Evolutionary conservation across 2,329 filamentous ascomycete species (phyloP).

Genomic region (Exophiala mesophila): DNA sequence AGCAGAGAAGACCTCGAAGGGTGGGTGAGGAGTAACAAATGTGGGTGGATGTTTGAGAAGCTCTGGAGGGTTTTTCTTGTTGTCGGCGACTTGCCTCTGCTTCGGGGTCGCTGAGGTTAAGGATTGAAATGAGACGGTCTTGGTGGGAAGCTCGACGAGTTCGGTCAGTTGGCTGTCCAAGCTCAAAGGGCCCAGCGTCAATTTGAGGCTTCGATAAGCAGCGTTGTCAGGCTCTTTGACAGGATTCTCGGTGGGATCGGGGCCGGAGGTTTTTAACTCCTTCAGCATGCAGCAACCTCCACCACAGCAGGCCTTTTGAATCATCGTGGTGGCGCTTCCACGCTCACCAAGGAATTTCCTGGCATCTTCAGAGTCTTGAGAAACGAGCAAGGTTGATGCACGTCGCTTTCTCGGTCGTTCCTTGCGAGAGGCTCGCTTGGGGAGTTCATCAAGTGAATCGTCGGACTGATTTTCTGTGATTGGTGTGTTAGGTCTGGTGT

Average conservation of each 20-base stretch:
- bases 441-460: constrained; percentile 27
- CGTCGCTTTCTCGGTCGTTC: constrained; percentile 34
- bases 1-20: constrained; percentile 87
- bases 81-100: constrained; percentile 11
- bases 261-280: constrained; percentile 46
- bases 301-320: constrained; percentile 60
- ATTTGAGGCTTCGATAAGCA: constrained; percentile 72
- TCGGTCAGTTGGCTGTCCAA: constrained; percentile 65
- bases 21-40: constrained; percentile 91
- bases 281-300: constrained; percentile 61
- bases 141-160: constrained; percentile 66
- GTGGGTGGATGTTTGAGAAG: constrained; percentile 63
- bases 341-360: constrained; percentile 52
- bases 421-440: constrained; percentile 10
- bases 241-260: constrained; percentile 40
- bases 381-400: constrained; percentile 49
- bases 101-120: constrained; percentile 8
- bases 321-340: constrained; percentile 49
- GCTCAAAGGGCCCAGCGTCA: constrained; percentile 71
- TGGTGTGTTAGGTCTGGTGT: constrained; percentile 39
- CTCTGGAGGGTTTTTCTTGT: constrained; percentile 4
- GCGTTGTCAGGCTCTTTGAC: constrained; percentile 68
- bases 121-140: constrained; percentile 63
- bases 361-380: constrained; percentile 56
- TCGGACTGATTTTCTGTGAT: constrained; percentile 36